Evolutionary conservation across 1,139 yeast species (phyloP), one percentile per base, ranked within the genome.

Genomic region (Lodderomyces margitis): DNA sequence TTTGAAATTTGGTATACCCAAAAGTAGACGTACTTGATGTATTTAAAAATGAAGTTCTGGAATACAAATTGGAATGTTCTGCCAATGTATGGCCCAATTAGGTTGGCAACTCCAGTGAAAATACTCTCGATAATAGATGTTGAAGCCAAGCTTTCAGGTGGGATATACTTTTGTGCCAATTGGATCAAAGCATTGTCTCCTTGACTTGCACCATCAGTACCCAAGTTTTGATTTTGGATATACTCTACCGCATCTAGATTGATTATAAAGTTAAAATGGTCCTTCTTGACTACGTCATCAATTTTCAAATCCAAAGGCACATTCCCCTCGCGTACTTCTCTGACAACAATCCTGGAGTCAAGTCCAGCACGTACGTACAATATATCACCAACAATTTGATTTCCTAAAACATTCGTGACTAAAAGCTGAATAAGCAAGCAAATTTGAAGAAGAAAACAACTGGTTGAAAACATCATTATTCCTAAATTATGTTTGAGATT

Each of bases 201-300:
- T 8, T 28, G 32, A 4, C 15, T 28, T 28, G 32, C 17, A n/a
- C 16, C 19, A 7, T 7, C 16, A 15, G 32, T 19, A 6, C 19
- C 32, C 19, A 28, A 11, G 9, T 28, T 28, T 15, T 28, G 32
- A 19, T 27, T 36, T 15, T 17, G 23, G 15, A 36, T 15, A 12
- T 36, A 36, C 16, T 37, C 28, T 9, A 37, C 27, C 8, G 40
- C 40, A 23, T 37, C 40, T 15, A 37, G 21, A 16, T 37, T 37
- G 15, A 37, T 21, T 5, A 37, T 23, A 11, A 37, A 30, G 16
- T 37, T 24, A 16, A 27, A 25, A 12, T 24, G 10, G 16, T 21
- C 30, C 19, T 12, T 12, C 9, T 21, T 16, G 23, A 16, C 21
- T 3, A 36, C 21, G 6, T 31, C 36, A 6, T 23, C 21, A n/a